These are phyloP conservation scores for Achaetomiella virescens DNA, from an alignment of 495 filamentous ascomycete genomes.

Conservation along the genomic window DNA sequence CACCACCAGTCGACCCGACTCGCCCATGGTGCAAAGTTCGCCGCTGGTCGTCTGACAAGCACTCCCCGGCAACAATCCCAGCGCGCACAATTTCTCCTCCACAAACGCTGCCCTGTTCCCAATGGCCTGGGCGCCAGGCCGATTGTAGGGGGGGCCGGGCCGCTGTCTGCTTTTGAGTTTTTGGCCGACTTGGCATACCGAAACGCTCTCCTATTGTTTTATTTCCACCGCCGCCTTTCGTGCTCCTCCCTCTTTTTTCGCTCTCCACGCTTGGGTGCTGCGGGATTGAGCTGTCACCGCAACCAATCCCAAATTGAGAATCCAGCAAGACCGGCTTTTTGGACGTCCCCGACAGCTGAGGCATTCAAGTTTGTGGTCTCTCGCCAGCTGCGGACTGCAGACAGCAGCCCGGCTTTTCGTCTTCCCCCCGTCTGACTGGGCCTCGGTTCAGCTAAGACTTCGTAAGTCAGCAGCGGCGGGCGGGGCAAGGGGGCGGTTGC, in stretches of 20 bases:
- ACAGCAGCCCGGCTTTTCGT: not conserved
- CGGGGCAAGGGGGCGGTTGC: conserved; percentile 14
- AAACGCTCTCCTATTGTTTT: not conserved
- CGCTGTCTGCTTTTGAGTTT: conserved; percentile 1
- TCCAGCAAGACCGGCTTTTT: conserved; percentile 2
- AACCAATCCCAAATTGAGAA: conserved; percentile 10
- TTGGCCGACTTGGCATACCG: not conserved
- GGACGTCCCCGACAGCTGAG: conserved; percentile 7
- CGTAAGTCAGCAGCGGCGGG: not conserved
- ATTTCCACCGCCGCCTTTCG: not conserved
- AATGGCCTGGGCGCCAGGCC: conserved; percentile 5
- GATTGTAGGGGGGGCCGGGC: conserved; percentile 2
- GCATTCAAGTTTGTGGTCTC: not conserved
- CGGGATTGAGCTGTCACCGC: conserved; percentile 9
- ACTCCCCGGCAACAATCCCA: not conserved
- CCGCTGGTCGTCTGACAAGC: not conserved
- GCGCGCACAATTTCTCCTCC: conserved; percentile 7
- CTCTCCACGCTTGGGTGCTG: not conserved
- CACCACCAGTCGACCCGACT: conserved; percentile 6
- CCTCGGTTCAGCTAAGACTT: conserved; percentile 6
- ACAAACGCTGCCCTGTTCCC: not conserved
- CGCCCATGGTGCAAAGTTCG: not conserved
- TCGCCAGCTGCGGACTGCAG: not conserved
- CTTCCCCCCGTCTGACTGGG: not conserved
- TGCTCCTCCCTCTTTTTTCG: not conserved